Conservation (phyloP, 2,329 filamentous ascomycete species). For the Mariannaea sp. region DNA sequence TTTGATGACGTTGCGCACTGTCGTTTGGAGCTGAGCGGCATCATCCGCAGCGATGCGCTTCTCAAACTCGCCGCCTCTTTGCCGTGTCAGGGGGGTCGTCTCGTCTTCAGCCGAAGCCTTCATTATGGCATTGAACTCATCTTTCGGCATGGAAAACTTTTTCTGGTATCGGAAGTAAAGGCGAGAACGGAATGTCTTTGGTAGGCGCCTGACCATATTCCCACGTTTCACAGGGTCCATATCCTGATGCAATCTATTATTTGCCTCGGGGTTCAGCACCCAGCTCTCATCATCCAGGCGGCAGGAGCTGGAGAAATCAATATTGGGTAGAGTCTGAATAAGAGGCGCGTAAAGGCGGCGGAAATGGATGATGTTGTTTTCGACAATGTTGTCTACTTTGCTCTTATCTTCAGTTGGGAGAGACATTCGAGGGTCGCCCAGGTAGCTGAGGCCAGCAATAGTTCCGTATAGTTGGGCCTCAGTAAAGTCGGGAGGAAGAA, state of each 20-base stretch:
- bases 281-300: constrained; percentile 47
- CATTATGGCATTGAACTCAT: constrained; percentile 86
- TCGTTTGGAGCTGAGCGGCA: constrained; percentile 66
- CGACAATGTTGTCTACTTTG: constrained; percentile 94
- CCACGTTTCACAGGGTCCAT: constrained; percentile 90
- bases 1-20: constrained; percentile 77
- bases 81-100: constrained; percentile 68
- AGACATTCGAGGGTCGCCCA: constrained; percentile 95
- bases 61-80: constrained; percentile 85
- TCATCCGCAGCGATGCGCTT: constrained; percentile 77
- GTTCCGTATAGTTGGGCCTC: constrained; percentile 88
- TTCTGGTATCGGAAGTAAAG: constrained; percentile 95
- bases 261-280: constrained; percentile 53
- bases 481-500: constrained; percentile 82
- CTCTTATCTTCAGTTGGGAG: constrained; percentile 87
- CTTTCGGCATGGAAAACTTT: constrained; percentile 82
- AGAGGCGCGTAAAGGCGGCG: constrained; percentile 88
- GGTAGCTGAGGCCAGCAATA: constrained; percentile 90
- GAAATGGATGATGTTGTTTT: constrained; percentile 89
- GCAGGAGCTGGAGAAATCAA: constrained; percentile 69
- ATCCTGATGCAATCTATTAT: constrained; percentile 78
- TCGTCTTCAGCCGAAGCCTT: constrained; percentile 74
- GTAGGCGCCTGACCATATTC: constrained; percentile 94
- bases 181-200: constrained; percentile 82
- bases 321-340: constrained; percentile 87